Evolutionary conservation across 2,329 filamentous ascomycete species (phyloP), one percentile per base, ranked within the genome.

Genomic region (Trichoderma sp.): DNA sequence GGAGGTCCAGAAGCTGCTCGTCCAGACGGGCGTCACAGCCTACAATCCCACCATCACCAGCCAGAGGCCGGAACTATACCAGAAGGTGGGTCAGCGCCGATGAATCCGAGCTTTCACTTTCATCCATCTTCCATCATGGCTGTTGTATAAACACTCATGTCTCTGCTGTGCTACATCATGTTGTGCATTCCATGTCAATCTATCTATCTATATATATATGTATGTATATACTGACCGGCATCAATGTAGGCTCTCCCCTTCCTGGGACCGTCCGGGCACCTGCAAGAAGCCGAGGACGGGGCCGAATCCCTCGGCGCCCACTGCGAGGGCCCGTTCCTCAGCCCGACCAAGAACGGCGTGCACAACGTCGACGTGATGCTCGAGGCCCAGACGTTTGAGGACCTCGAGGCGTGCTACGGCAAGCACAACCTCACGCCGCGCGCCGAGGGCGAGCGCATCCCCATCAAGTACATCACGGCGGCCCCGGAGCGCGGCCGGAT

Each of bases 271-370:
- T 91, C 89, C 0, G 89, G 88, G 17, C 74, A 76, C 65, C 72
- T 76, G 15, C 85, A 90, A 68, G 76, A 83, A 59, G 80, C 91
- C 41, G 76, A 81, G 47, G 85, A 91, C 68, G 93, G 93, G 52
- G 88, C 92, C 55, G 93, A 97, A 78, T 95, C 91, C 0, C 85
- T 97, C 15, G 93, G 93, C 34, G 93, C 93, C 3, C 93, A 97
- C 73, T 90, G 91, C 74, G 93, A 97, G 81, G 93, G 93, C 0
- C 93, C 93, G 0, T 97, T 97, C 78, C 82, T 97, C 63, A 91
- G 82, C 71, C 88, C 90, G 0, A 86, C 86, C 54, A 94, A 94
- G 75, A 96, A 96, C 73, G 93, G 93, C 58, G 89, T 96, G 44
- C 93, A 97, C 81, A 91, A 90, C 72, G 79, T 83, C 19, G 84